A percentile compares a stretch with the other conserved stretches of the same genome.
Evolutionary conservation across 2,329 filamentous ascomycete genomes (phyloP).

Genomic region (Fusarium nematophilum): DNA sequence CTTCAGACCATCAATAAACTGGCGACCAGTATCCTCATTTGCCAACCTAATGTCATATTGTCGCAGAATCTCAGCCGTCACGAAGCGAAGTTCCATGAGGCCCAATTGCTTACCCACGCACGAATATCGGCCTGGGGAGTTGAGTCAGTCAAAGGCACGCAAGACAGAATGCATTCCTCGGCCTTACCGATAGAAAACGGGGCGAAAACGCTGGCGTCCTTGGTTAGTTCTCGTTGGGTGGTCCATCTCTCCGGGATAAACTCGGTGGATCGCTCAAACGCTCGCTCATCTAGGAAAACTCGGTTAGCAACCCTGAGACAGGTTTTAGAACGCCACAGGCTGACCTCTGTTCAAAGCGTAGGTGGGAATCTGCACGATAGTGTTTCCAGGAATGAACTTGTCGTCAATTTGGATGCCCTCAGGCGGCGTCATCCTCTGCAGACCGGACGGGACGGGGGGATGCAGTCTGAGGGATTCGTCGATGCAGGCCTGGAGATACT

Average conservation of each 20-base stretch:
- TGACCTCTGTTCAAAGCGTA: conserved; percentile 27
- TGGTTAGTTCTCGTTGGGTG: conserved; percentile 13
- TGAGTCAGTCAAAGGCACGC: too few relatives aligned
- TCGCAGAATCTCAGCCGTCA: conserved; percentile 15
- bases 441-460: background rate
- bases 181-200: conserved; percentile 25
- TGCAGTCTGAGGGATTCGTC: background rate
- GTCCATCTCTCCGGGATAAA: conserved; percentile 35
- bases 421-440: conserved; percentile 14
- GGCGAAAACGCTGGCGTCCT: conserved; percentile 13
- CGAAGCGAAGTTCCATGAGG: conserved; percentile 32
- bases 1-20: conserved; percentile 10
- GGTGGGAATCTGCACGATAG: background rate
- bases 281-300: conserved; percentile 14
- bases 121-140: conserved; percentile 11
- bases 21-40: background rate
- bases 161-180: background rate
- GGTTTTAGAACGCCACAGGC: background rate
- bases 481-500: background rate
- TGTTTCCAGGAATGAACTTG: conserved; percentile 18
- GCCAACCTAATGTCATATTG: conserved; percentile 16
- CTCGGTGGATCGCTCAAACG: conserved; percentile 20
- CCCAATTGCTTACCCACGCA: conserved; percentile 36
- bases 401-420: conserved; percentile 7
- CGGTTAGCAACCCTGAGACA: background rate